Conservation (phyloP, 305 asterid genomes). For the Rubia balearica region DNA sequence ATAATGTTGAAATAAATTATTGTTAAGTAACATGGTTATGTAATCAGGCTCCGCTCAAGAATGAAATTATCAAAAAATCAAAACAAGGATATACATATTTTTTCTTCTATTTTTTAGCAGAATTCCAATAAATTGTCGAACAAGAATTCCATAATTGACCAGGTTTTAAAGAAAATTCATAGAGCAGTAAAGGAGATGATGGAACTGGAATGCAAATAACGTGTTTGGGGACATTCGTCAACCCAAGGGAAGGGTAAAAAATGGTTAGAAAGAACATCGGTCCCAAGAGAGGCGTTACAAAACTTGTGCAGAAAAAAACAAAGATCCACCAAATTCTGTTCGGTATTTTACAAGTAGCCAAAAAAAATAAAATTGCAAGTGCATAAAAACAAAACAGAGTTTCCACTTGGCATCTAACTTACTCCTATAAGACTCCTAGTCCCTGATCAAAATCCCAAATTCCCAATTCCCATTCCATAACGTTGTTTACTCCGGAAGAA, state of each 20-base stretch:
- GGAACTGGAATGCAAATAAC: neutral
- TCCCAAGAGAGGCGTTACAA: neutral
- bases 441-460: neutral
- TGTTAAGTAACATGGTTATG: too few relatives aligned
- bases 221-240: neutral
- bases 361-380: neutral
- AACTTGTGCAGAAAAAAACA: neutral
- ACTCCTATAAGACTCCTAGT: neutral
- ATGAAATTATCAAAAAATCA: too few relatives aligned
- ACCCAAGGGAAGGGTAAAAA: neutral
- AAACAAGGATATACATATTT: too few relatives aligned
- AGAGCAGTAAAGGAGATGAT: neutral
- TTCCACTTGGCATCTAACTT: neutral
- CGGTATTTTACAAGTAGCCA: neutral
- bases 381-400: neutral
- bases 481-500: neutral
- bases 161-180: neutral
- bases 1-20: too few relatives aligned
- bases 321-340: neutral
- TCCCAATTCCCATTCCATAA: neutral
- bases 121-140: neutral
- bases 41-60: too few relatives aligned
- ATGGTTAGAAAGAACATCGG: too few relatives aligned
- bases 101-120: too few relatives aligned
- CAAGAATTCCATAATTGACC: neutral